A percentile compares a stretch with the other conserved stretches of the same genome.
Evolutionary conservation across 2,329 filamentous ascomycete species (phyloP).

Genomic region (Fusarium sp.): DNA sequence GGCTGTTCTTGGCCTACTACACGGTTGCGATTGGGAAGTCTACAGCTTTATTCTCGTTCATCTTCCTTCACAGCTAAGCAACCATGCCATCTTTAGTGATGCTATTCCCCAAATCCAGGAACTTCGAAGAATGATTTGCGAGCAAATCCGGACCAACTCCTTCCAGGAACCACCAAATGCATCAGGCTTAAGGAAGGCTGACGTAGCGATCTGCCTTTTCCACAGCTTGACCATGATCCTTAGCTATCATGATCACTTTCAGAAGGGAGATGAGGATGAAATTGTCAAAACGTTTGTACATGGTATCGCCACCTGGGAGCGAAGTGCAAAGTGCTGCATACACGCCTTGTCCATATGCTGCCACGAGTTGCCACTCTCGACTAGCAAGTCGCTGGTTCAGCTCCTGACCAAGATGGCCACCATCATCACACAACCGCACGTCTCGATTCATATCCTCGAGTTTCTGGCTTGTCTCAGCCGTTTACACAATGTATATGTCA

Average conservation of each 20-base stretch:
- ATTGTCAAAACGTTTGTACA: conserved; percentile 86
- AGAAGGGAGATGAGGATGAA: conserved; percentile 86
- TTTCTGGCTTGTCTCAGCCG: conserved; percentile 91
- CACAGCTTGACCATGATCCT: conserved; percentile 87
- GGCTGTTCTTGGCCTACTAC: conserved; percentile 75
- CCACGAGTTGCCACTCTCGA: conserved; percentile 88
- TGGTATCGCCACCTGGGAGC: conserved; percentile 84
- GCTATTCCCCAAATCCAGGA: conserved; percentile 79
- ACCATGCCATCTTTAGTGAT: conserved; percentile 83
- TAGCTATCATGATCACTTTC: conserved; percentile 87
- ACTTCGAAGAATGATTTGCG: conserved; percentile 79
- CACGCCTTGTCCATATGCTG: conserved; percentile 95
- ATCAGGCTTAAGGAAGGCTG: conserved; percentile 84
- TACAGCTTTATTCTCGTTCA: conserved; percentile 92
- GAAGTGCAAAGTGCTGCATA: conserved; percentile 90
- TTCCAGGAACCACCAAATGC: conserved; percentile 83
- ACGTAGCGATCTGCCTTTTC: conserved; percentile 89
- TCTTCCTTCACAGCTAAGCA: conserved; percentile 86
- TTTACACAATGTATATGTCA: conserved; percentile 83
- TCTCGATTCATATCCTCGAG: conserved; percentile 94
- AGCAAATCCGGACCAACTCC: conserved; percentile 78
- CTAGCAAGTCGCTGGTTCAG: conserved; percentile 83
- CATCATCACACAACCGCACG: conserved; percentile 91
- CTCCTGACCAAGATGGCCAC: conserved; percentile 94
- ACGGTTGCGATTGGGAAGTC: conserved; percentile 85